phyloP scores from a whole-genome alignment of 2,329 filamentous ascomycete genomes.

The Aspergillus udagawae region DNA sequence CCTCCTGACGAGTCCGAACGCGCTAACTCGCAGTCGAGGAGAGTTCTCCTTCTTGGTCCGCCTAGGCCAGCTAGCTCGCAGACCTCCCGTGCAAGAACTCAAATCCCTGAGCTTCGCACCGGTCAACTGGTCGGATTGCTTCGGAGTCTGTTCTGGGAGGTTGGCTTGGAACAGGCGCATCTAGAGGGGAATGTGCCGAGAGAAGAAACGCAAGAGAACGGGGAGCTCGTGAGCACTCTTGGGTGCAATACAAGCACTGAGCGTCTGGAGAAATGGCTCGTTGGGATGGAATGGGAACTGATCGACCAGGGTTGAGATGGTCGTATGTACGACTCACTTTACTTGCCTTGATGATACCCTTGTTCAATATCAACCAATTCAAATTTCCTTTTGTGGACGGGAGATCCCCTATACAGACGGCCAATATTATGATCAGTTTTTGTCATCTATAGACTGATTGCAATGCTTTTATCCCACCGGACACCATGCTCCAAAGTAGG shows the following conservation, averaged over 20 bases:
- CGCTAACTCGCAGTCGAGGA: not conserved
- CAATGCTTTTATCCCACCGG: not conserved
- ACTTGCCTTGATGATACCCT: not conserved
- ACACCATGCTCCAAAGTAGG: not conserved
- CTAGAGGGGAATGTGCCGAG: not conserved
- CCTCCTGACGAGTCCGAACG: not conserved
- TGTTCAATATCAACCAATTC: not conserved
- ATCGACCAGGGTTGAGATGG: constrained; percentile 2
- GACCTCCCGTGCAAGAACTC: not conserved
- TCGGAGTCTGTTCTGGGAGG: constrained; percentile 33
- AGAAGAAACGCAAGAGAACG: not conserved
- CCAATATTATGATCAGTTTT: not conserved
- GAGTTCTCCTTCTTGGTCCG: constrained; percentile 27
- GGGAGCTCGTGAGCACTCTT: not conserved
- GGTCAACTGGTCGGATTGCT: constrained; percentile 29
- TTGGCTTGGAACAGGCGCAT: constrained; percentile 22
- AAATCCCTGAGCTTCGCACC: constrained; percentile 6
- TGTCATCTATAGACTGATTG: not conserved
- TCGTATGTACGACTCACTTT: not conserved
- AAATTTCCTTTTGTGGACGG: too few species aligned
- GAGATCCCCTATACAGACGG: not conserved
- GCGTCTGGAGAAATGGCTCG: constrained; percentile 24
- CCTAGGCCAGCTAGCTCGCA: constrained; percentile 4
- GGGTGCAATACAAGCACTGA: not conserved
- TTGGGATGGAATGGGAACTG: constrained; percentile 41